Evolutionary conservation across 2,329 filamentous ascomycete genomes (phyloP), one percentile per base, ranked within the genome.

Genomic region (Colletotrichum lupini): DNA sequence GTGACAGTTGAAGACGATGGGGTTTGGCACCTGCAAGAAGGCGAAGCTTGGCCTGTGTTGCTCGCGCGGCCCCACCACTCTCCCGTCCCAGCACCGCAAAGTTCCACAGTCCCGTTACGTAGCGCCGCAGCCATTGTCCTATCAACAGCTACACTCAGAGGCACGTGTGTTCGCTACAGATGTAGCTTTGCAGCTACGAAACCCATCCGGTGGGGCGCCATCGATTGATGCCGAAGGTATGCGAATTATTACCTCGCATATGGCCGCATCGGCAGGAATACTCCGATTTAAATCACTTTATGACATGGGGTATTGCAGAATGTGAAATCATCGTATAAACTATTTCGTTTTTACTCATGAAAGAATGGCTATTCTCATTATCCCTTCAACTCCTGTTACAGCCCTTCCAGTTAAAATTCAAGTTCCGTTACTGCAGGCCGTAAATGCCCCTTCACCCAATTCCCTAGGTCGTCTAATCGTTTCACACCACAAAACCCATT

Each of bases 111-210:
- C 67, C 59, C 67, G 63, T 55, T 65, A 46, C 56, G 52, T 61
- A 74, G 61, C 66, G 69, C 65, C 60, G 35, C 22, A 35, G 9
- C 72, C 55, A 75, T 75, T 76, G 75, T 59, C 75, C 75, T 75
- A 76, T 76, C 75, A 75, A 61, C 69, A 63, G 53, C 66, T 63
- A 32, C 35, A 11, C 4, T 68, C 55, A 42, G 42, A 65, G 61
- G 72, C 75, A 76, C 75, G 75, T 76, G 75, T 73, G 57, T n/a
- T 73, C 67, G 67, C 71, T 71, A 49, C 71, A 55, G 46, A 64
- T 64, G 60, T 55, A 35, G 63, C 46, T 66, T 55, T 60, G 37
- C 71, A 61, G 55, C 60, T 60, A 24, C 67, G 49, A 66, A 64
- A 61, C 64, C 68, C 37, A 42, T 63, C 52, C 52, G n/a, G 59